Percentiles rank a stretch among this genome's conserved stretches.
Conservation (phyloP, 2,329 filamentous ascomycete species). For the Trichoderma asperellum region DNA sequence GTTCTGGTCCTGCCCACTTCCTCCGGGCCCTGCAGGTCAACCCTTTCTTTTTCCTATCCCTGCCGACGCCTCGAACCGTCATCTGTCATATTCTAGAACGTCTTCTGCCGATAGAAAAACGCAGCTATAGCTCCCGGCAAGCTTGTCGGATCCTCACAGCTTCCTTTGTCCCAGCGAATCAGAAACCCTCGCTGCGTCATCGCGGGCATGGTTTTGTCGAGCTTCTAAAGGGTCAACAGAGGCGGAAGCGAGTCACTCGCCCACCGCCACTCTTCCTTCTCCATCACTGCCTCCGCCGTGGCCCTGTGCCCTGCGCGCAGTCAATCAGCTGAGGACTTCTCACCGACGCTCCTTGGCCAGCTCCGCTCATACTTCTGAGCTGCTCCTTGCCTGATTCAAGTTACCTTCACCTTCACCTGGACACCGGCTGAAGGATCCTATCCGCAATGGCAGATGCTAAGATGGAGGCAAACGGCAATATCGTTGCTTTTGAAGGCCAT, state of each 20-base stretch:
- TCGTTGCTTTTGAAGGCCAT: constrained; percentile 65
- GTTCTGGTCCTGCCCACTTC: constrained; percentile 9
- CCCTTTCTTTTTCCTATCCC: constrained; percentile 27
- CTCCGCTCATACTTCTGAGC: constrained; percentile 13
- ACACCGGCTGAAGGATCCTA: background rate
- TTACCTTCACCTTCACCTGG: background rate
- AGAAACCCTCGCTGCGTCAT: constrained; percentile 2
- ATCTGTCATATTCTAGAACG: constrained; percentile 22
- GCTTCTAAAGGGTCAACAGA: background rate
- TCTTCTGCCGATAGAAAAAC: constrained; percentile 20
- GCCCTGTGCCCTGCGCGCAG: constrained; percentile 1
- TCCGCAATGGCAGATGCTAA: constrained; percentile 35
- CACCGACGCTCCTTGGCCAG: constrained; percentile 2
- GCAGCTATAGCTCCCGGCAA: constrained; percentile 7
- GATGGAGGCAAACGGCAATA: constrained; percentile 47
- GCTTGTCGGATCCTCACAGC: constrained; percentile 7
- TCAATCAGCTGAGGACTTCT: constrained; percentile 7
- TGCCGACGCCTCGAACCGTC: constrained; percentile 28
- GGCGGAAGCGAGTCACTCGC: constrained; percentile 6
- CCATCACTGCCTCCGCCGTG: constrained; percentile 8
- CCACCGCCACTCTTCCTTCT: constrained; percentile 24
- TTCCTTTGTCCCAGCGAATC: constrained; percentile 4
- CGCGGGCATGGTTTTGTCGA: constrained; percentile 18
- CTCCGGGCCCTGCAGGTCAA: constrained; percentile 26
- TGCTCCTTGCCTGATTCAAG: background rate